Base-by-base conservation (phyloP, 257 asterid genomes). In the Vinca minor region DNA sequence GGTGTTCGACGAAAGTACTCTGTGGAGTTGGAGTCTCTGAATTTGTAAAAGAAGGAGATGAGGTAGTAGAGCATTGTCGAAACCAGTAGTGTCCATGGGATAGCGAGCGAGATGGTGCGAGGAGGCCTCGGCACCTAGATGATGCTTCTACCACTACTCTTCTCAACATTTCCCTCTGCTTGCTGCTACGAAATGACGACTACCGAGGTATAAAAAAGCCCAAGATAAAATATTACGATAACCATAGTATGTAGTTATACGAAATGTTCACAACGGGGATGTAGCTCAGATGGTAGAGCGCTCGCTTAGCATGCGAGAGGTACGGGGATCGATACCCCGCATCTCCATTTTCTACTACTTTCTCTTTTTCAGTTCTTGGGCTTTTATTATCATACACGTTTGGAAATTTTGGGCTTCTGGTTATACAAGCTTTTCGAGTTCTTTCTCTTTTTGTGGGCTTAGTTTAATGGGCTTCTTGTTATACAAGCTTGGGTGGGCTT, bases 271-370 rank as follows among this genome's bases (percentile, higher is more conserved):
- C 8, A 8, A 2, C 3, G 91, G 95, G 95, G 96, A 86, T 88
- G 96, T 88, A 86, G 93, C 96, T 88, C 92, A 88, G 90, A 86
- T 88, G 96, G 95, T 86, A 82, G 92, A 88, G 92, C 90, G 83
- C 88, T 88, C 95, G 90, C 95, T 88, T 88, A 86, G 96, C 95
- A 86, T 86, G 96, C 88, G 87, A 84, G 95, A 88, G 93, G 95
- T 81, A 88, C 88, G 95, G 95, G 90, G 95, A 84, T 84, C 95
- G 95, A 85, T 84, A 81, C 95, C 96, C 92, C 90, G 90, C 88
- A 84, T 88, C 95, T 88, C 95, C 89, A 82, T 23, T n/a, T n/a
- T n/a, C n/a, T n/a, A n/a, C n/a, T n/a, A n/a, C n/a, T n/a, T n/a
- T n/a, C n/a, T n/a, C n/a, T n/a, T n/a, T n/a, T n/a, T n/a, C n/a